A percentile compares a stretch with the other conserved stretches of the same genome.
phyloP scores from a whole-genome alignment of 2,329 filamentous ascomycete species.

The Neofusicoccum umdonicola region DNA sequence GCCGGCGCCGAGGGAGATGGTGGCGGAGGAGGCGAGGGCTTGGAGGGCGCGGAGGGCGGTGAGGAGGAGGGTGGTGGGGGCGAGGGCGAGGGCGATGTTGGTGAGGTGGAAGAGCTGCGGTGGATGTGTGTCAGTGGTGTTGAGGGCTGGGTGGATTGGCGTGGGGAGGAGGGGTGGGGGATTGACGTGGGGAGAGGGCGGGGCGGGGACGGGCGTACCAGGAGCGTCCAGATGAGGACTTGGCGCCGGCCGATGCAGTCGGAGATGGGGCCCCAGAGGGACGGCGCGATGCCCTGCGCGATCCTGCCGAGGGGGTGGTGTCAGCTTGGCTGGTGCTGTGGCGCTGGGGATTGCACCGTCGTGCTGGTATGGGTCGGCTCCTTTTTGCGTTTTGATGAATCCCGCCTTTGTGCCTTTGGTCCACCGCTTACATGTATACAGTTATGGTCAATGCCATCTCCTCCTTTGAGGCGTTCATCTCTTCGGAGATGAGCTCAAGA shows the following conservation, averaged over 20 bases:
- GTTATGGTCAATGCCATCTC: background rate
- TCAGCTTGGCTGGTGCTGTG: slow-evolving; percentile 32
- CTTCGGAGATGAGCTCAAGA: background rate
- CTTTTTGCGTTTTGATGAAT: background rate
- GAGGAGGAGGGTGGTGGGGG: slow-evolving; percentile 39
- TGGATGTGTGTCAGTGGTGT: background rate
- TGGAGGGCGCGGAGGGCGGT: slow-evolving; percentile 44
- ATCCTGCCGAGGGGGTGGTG: slow-evolving; percentile 46
- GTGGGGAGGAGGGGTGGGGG: background rate
- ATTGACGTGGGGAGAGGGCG: no score
- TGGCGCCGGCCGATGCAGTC: background rate
- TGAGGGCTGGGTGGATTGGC: background rate
- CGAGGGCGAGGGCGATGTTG: slow-evolving; percentile 41
- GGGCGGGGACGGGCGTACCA: background rate
- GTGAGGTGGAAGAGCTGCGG: slow-evolving; percentile 36
- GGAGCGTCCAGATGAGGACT: background rate
- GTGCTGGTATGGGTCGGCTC: no score
- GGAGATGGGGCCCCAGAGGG: slow-evolving; percentile 29
- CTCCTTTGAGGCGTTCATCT: background rate
- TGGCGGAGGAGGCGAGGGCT: slow-evolving; percentile 43
- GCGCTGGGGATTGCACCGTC: no score
- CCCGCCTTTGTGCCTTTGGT: background rate
- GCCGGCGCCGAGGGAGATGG: slow-evolving; percentile 43
- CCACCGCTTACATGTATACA: background rate
- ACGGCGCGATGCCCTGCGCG: slow-evolving; percentile 45